Evolutionary conservation across 2,329 filamentous ascomycete species (phyloP).

Genomic region (Ceratocystis cubensis): DNA sequence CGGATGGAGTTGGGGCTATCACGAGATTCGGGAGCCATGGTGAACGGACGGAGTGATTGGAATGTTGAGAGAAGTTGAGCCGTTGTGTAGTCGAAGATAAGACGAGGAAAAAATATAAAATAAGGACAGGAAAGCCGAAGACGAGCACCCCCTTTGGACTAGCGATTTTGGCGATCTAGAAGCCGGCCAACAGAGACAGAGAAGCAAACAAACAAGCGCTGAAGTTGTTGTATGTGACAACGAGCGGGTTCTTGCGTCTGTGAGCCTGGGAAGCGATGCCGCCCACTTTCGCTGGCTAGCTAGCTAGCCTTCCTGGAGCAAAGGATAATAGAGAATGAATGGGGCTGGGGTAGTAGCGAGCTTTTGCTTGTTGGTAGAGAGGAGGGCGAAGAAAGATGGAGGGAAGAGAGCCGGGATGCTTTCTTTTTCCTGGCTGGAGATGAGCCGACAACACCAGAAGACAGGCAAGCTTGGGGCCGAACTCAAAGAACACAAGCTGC

Average conservation of each 20-base stretch:
- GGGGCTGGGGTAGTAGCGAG: conserved; percentile 3
- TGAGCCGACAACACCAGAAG: background rate
- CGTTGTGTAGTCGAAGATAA: conserved; percentile 4
- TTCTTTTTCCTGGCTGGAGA: background rate
- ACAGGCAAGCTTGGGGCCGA: background rate
- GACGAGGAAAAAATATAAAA: background rate
- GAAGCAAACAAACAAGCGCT: background rate
- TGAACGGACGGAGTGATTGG: conserved; percentile 24
- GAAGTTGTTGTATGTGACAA: background rate
- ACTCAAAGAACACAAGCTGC: background rate
- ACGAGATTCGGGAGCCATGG: conserved; percentile 38
- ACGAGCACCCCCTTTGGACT: background rate
- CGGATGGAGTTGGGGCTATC: conserved; percentile 55
- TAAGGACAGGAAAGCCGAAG: background rate
- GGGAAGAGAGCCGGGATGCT: background rate
- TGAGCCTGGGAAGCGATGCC: background rate
- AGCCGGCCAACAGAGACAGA: background rate
- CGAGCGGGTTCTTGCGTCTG: background rate
- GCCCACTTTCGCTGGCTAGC: background rate
- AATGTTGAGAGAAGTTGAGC: background rate
- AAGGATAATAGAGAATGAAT: background rate
- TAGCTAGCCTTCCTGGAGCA: too few relatives aligned
- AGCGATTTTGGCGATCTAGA: background rate
- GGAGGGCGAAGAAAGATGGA: background rate
- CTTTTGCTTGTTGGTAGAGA: background rate